Conservation (phyloP, 2,329 filamentous ascomycete genomes). For the Exophiala spinifera region DNA sequence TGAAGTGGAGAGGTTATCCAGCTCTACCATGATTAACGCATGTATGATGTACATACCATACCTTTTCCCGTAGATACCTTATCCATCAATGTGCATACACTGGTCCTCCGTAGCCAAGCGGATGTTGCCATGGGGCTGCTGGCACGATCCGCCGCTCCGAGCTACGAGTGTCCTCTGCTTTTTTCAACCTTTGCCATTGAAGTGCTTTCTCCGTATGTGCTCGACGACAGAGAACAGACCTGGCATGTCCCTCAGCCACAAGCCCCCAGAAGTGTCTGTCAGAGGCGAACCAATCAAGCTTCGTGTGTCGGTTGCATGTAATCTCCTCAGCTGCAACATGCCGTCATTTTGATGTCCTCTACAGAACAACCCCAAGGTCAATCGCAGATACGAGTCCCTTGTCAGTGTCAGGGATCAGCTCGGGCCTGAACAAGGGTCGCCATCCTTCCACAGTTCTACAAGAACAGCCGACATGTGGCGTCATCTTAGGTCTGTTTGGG, state of each 20-base stretch:
- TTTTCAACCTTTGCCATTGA: no score
- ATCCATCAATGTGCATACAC: neutral
- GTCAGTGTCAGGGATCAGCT: neutral
- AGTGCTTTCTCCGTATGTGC: neutral
- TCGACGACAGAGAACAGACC: neutral
- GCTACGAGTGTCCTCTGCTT: neutral
- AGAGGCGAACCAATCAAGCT: neutral
- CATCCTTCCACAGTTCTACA: neutral
- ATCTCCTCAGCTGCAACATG: constrained; percentile 5
- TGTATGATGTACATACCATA: neutral
- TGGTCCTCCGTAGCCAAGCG: no score
- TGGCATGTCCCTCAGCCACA: neutral
- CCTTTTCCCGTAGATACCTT: no score
- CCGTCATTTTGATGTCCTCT: constrained; percentile 14
- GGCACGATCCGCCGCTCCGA: neutral
- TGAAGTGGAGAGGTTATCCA: neutral
- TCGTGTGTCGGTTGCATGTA: neutral
- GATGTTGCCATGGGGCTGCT: constrained; percentile 1
- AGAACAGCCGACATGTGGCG: constrained; percentile 11
- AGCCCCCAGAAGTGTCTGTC: neutral
- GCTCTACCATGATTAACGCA: neutral
- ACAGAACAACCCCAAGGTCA: neutral
- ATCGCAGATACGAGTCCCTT: no score
- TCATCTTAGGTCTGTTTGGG: constrained; percentile 9
- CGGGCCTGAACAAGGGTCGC: neutral